A percentile compares a stretch with the other conserved stretches of the same genome.
These are phyloP conservation scores for Boletales sp. DNA, from an alignment of 768 basidiomycete species.

Conservation along the genomic window DNA sequence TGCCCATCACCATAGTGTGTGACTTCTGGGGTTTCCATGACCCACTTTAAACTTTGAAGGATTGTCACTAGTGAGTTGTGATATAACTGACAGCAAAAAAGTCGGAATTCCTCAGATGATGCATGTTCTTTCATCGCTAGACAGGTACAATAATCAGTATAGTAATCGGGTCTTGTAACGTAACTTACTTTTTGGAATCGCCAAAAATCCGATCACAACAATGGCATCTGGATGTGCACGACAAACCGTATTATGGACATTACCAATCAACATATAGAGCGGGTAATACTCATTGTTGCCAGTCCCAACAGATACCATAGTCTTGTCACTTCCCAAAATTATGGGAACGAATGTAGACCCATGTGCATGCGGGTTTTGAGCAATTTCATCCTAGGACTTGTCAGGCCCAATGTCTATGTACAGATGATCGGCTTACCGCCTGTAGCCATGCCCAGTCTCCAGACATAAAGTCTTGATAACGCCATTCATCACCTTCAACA, in stretches of 20 bases:
- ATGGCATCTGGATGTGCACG: constrained; percentile 3
- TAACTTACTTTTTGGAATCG: no score
- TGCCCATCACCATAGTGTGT: background rate
- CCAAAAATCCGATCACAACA: constrained; percentile 19
- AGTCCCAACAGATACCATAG: constrained; percentile 8
- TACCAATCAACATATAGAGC: constrained; percentile 15
- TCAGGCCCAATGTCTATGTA: no score
- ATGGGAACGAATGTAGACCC: constrained; percentile 12
- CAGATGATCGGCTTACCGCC: background rate
- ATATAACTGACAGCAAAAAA: background rate
- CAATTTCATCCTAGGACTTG: constrained; percentile 24
- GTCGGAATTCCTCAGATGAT: background rate
- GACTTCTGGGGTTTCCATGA: background rate
- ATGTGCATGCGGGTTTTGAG: constrained; percentile 10
- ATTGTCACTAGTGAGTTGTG: background rate
- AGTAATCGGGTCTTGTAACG: no score
- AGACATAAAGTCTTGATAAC: no score
- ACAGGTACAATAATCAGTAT: no score
- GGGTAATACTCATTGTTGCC: constrained; percentile 15
- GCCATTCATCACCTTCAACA: constrained; percentile 36
- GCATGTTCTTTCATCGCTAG: constrained; percentile 25
- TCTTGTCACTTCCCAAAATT: constrained; percentile 18
- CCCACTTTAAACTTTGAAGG: background rate
- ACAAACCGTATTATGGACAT: constrained; percentile 11
- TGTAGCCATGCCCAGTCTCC: constrained; percentile 13